phyloP scores from a whole-genome alignment of 169 alveolate genomes.

The Hammondia hammondi region DNA sequence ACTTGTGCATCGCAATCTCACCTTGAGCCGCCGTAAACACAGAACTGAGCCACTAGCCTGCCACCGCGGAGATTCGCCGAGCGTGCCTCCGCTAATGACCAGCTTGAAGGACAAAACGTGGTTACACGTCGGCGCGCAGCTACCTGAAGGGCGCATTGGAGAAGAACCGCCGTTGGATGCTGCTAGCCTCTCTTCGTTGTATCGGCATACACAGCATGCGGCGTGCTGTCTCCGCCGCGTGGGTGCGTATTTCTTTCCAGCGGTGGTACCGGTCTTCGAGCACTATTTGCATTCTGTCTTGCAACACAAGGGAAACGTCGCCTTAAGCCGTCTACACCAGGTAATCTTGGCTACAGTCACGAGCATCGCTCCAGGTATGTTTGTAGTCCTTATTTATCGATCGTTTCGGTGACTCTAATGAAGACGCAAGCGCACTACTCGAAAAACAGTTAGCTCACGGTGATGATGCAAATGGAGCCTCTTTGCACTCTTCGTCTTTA shows the following conservation, averaged over 20 bases:
- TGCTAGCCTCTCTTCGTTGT: neutral
- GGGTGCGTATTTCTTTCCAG: neutral
- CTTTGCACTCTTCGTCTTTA: too few relatives aligned
- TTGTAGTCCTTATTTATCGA: too few relatives aligned
- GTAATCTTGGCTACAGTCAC: neutral
- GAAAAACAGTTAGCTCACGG: too few relatives aligned
- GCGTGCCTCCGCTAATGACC: neutral
- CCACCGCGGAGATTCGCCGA: neutral
- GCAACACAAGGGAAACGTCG: neutral
- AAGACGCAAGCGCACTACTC: too few relatives aligned
- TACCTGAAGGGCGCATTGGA: neutral
- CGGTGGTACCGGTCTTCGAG: constrained; percentile 10
- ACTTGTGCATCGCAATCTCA: neutral
- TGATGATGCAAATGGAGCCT: too few relatives aligned
- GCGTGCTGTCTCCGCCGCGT: neutral
- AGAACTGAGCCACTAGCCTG: neutral
- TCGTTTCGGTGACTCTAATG: too few relatives aligned
- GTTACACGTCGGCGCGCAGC: neutral
- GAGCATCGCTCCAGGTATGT: too few relatives aligned
- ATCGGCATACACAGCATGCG: constrained; percentile 2
- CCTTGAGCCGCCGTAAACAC: neutral
- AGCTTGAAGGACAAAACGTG: neutral
- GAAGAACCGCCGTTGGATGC: neutral
- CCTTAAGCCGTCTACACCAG: neutral
- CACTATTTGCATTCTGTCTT: neutral